Percentiles rank a stretch among this genome's conserved stretches.
phyloP scores from a whole-genome alignment of 2,329 filamentous ascomycete genomes.

The Aspergillus tubingensis region DNA sequence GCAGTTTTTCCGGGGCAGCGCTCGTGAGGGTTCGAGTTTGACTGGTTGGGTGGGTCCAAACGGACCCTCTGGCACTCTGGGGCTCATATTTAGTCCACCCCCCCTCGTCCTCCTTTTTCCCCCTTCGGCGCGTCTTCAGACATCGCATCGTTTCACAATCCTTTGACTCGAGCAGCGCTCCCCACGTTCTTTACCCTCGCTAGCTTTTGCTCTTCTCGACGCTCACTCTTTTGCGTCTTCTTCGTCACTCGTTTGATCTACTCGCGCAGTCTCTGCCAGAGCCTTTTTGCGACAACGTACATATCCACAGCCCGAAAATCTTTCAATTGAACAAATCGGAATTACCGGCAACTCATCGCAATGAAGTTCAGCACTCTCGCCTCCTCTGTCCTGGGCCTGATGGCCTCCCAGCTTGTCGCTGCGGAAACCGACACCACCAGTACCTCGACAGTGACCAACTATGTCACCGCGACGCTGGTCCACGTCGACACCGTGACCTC shows the following conservation, averaged over 20 bases:
- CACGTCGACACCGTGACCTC: slow-evolving; percentile 47
- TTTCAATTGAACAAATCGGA: not conserved
- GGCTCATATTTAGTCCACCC: slow-evolving; percentile 13
- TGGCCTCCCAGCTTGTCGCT: slow-evolving; percentile 34
- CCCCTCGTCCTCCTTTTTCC: slow-evolving; percentile 12
- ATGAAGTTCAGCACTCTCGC: slow-evolving; percentile 42
- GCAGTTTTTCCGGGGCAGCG: slow-evolving; percentile 6
- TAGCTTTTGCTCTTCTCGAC: slow-evolving; percentile 18
- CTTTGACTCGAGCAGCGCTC: slow-evolving; percentile 31
- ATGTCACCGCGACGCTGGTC: slow-evolving; percentile 46
- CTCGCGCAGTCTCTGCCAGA: slow-evolving; percentile 8
- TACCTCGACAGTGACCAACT: slow-evolving; percentile 34
- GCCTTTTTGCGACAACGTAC: not conserved
- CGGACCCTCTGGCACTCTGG: not conserved
- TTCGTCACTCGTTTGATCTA: slow-evolving; percentile 16
- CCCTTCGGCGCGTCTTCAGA: slow-evolving; percentile 12
- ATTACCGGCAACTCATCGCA: slow-evolving; percentile 15
- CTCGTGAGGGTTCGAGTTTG: slow-evolving; percentile 5
- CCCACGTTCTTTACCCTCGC: slow-evolving; percentile 28
- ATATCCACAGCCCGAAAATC: not conserved
- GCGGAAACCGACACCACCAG: slow-evolving; percentile 31
- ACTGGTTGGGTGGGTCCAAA: slow-evolving; percentile 1
- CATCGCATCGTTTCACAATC: slow-evolving; percentile 20
- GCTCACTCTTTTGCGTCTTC: slow-evolving; percentile 30
- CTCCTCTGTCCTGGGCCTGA: slow-evolving; percentile 38